Evolutionary conservation across 139 green algal species (phyloP), one percentile per base, ranked within the genome.

Genomic region (Chlamydomonas applanata): DNA sequence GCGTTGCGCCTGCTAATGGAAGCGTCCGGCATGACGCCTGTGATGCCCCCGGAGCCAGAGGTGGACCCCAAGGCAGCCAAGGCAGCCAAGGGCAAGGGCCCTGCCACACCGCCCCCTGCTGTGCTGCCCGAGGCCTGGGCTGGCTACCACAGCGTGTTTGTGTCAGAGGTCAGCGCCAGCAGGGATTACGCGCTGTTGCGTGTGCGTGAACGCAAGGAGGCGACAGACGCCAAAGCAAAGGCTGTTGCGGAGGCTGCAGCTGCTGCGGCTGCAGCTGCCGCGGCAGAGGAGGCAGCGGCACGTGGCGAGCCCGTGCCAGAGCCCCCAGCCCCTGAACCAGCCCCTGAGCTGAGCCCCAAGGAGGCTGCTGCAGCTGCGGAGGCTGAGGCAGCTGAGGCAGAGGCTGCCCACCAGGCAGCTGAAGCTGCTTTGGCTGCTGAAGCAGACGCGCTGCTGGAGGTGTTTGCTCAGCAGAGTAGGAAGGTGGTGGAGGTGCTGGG

Each of bases 21-120:
- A 17, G 81, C 77, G 11, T 25, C 87, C 36, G 84, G 84, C 34
- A 68, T 91, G 71, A 34, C 80, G 27, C 74, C 72, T n/a, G 24
- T 80, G 14, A 1, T 80, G 44, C 71, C 76, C 4, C 52, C 72
- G 30, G 70, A 75, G 67, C 73, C 79, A 22, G 75, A 76, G 52
- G 29, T 61, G 20, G 71, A 71, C 34, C 66, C 75, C 69, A 85
- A 81, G 71, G 62, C 35, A 1, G 61, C 34, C 3, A 73, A 72
- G 61, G 20, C 34, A 29, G 13, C 27, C 52, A 78, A 83, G 77
- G 40, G 17, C 22, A 69, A 75, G 30, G 54, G 69, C 16, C n/a
- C 19, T 27, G 25, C 65, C 27, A 34, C 67, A 25, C 64, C 72
- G 13, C 59, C 66, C 27, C 53, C 77, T 1, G 57, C 69, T 3